phyloP scores from a whole-genome alignment of 1,139 yeast genomes.

The Protomyces lactucae-debilis region DNA sequence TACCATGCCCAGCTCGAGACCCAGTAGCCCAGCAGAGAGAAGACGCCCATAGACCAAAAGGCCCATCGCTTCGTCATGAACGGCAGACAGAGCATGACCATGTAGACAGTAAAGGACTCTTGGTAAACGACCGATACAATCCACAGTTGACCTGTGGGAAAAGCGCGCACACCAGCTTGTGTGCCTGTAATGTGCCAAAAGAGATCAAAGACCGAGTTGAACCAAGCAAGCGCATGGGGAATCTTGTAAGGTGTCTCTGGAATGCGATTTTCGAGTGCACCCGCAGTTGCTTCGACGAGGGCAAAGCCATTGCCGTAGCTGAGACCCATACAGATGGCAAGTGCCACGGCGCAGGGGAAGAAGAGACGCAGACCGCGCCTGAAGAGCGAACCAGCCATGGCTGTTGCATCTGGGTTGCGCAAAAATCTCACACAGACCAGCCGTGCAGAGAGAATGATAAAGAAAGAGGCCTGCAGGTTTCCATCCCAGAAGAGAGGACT shows the following conservation, averaged over 20 bases:
- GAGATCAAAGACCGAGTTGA: constrained; percentile 24
- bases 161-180: constrained; percentile 23
- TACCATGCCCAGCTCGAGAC: constrained; percentile 25
- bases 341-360: constrained; percentile 22
- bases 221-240: constrained; percentile 16
- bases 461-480: constrained; percentile 18
- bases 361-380: constrained; percentile 20
- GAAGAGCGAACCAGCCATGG: constrained; percentile 24
- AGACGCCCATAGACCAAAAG: constrained; percentile 7
- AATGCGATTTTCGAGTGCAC: constrained; percentile 6
- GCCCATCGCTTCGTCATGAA: constrained; percentile 7
- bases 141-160: constrained; percentile 24
- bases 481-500: constrained; percentile 25
- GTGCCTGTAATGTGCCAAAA: constrained; percentile 21
- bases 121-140: constrained; percentile 20
- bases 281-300: constrained; percentile 4
- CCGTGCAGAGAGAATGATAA: constrained; percentile 21
- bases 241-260: constrained; percentile 22
- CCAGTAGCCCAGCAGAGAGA: constrained; percentile 17
- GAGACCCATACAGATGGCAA: constrained; percentile 12
- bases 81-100: constrained; percentile 23
- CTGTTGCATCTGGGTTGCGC: not conserved
- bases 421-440: constrained; percentile 14
- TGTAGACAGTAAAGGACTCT: constrained; percentile 24
- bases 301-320: constrained; percentile 13